Base-by-base conservation (phyloP, 2,329 filamentous ascomycete genomes). In the Exophiala alcalophila region DNA sequence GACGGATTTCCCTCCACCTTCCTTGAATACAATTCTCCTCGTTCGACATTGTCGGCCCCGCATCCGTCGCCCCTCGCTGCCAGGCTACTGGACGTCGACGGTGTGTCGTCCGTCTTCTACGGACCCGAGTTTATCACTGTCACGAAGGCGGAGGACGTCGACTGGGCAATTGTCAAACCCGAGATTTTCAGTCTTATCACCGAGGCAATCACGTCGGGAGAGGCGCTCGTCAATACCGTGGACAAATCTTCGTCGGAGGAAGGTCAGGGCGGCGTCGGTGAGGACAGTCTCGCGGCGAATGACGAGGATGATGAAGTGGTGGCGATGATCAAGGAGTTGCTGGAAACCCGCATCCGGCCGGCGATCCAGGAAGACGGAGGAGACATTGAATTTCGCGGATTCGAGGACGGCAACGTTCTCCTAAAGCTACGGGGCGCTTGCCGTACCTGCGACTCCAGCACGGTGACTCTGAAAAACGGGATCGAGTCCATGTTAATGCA, bases 401-500 rank as follows among this genome's bases (percentile, higher is more conserved):
- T 97, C 59, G 78, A 89, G 55, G 77, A 88, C 56, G 92, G 92
- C 0, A 78, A 84, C 50, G 92, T 95, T n/a, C 64, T 80, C 57
- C 63, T 95, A 59, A 96, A 95, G 74, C 68, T 98, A 58, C 77
- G 91, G 34, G 92, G 92, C 11, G 92, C 92, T 14, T 98, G 92
- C 67, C 77, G 92, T 54, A 97, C 91, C 14, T 98, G 92, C 65
- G 92, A 97, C 65, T 94, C 87, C 31, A 96, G 90, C 64, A 97
- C 92, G 0, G 90, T 96, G 24, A 98, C 92, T 20, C 68, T 98
- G 55, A 95, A 94, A 74, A 97, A 94, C 63, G 92, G 92, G 5
- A 98, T 98, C 56, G 92, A 98, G 74, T 87, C 86, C 54, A 97
- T 98, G 92, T 66, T 97, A 63, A 96, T 95, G 87, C 87, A 91